These are phyloP conservation scores for Heterobasidion annosum DNA, from an alignment of 1,284 basidiomycete species.

Conservation along the genomic window DNA sequence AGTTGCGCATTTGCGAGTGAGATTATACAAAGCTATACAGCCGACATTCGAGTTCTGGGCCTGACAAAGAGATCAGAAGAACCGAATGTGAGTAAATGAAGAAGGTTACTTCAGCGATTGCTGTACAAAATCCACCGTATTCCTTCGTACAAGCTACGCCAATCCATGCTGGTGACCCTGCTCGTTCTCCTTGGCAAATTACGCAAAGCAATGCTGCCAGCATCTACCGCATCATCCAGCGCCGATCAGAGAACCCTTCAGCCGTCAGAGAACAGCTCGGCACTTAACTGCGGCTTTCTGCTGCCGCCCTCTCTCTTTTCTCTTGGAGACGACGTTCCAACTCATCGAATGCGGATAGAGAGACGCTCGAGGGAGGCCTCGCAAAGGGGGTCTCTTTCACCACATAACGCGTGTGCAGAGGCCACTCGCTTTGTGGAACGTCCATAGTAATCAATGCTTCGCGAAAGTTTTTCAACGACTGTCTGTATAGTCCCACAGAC, in stretches of 20 bases:
- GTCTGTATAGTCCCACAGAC: constrained; percentile 57
- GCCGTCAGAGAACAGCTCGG: no score
- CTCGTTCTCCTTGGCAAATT: constrained; percentile 5
- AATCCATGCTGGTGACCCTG: constrained; percentile 9
- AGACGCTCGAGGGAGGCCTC: constrained; percentile 13
- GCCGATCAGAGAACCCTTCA: not conserved
- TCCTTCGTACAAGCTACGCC: constrained; percentile 25
- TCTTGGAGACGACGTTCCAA: constrained; percentile 47
- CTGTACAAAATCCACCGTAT: constrained; percentile 31
- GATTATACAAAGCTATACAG: no score
- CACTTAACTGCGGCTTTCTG: not conserved
- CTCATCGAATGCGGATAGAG: constrained; percentile 54
- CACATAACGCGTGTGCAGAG: constrained; percentile 26
- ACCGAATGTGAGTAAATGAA: no score
- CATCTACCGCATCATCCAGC: not conserved
- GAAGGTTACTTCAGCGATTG: constrained; percentile 18
- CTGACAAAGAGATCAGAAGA: no score
- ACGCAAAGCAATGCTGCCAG: not conserved
- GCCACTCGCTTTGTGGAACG: constrained; percentile 63
- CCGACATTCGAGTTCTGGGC: no score
- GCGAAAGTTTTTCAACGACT: constrained; percentile 43
- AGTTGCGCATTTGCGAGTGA: no score
- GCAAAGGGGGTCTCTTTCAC: not conserved
- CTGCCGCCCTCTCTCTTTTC: constrained; percentile 25
- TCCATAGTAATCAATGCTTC: constrained; percentile 34